Base-by-base conservation (phyloP, 306 rosid genomes). In the Medicago lupulina region DNA sequence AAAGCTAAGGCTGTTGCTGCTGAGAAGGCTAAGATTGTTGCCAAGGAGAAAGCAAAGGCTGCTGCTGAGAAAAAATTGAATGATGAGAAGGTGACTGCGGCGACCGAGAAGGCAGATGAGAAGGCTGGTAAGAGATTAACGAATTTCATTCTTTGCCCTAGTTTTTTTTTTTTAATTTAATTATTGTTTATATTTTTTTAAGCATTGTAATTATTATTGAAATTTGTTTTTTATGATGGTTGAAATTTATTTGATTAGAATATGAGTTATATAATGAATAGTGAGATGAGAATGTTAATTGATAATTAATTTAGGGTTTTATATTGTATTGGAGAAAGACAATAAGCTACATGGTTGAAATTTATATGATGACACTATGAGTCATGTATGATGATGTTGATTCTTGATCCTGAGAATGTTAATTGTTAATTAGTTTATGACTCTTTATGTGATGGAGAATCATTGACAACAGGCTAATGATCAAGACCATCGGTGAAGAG, bases 121-220 rank as follows among this genome's bases (percentile, higher is more conserved):
- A 83, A 77, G 68, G 82, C 28, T 28, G 86, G 93, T 69, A 49
- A 47, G 40, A 25, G 23, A 69, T 13, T 69, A 4, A 9, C 21
- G 4, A 14, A 23, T 7, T 25, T 46, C 7, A 13, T 11, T 7
- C 4, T 44, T 19, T 19, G 19, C 40, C 57, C 57, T 67, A 67
- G 19, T 1, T 4, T 21, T 44, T 40, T 41, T 66, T 40, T 40
- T 41, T 64, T 0, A 28, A 28, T 28, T 28, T 28, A 3, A 28
- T 28, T 28, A 3, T 31, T 62, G 15, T 12, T 46, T 46, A 46
- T 4, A 23, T 13, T 11, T 43, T 43, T 31, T 28, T 15, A 11
- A 2, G 5, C 5, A 15, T 62, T 34, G 16, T 7, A 7, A 62
- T 62, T 62, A 14, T 3, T 8, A 36, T 62, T 8, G 8, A 1